Conservation (phyloP, 208 protist species). For the Eutreptiella sp. region DNA sequence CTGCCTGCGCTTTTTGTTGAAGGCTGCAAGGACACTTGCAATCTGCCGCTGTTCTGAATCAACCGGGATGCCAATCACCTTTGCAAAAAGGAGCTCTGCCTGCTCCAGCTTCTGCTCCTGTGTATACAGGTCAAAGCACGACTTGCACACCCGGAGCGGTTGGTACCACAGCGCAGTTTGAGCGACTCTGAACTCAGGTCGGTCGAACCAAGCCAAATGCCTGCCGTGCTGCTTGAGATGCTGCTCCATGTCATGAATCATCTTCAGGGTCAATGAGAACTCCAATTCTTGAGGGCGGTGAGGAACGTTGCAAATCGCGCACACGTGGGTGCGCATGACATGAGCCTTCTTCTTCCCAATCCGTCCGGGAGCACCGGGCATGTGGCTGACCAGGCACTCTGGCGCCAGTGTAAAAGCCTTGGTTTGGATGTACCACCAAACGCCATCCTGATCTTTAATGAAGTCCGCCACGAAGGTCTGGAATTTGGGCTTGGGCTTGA, state of each 20-base stretch:
- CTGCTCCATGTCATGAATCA: conserved; percentile 23
- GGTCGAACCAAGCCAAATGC: conserved; percentile 16
- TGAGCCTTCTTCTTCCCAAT: neutral
- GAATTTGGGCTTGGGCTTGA: neutral
- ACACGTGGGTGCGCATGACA: conserved; percentile 1
- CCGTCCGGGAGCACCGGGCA: neutral
- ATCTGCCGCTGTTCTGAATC: neutral
- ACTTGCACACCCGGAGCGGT: conserved; percentile 3
- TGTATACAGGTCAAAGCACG: conserved; percentile 26
- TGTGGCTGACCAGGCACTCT: neutral
- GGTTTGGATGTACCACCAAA: conserved; percentile 4
- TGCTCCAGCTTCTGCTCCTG: conserved; percentile 18
- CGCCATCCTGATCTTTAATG: conserved; percentile 5
- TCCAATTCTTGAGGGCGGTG: conserved; percentile 4
- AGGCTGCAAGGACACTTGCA: too few relatives aligned
- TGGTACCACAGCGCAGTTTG: conserved; percentile 18
- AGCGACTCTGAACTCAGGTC: neutral
- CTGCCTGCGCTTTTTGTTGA: too few relatives aligned
- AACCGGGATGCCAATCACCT: conserved; percentile 19
- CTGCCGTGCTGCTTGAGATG: conserved; percentile 5
- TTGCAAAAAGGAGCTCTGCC: conserved; percentile 15
- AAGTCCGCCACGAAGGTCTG: neutral
- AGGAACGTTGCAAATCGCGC: conserved; percentile 11
- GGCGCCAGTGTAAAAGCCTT: neutral
- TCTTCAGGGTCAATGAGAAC: conserved; percentile 21